A percentile compares a stretch with the other conserved stretches of the same genome.
phyloP scores from a whole-genome alignment of 2,329 filamentous ascomycete species.

The Hymenoscyphus infarciens region DNA sequence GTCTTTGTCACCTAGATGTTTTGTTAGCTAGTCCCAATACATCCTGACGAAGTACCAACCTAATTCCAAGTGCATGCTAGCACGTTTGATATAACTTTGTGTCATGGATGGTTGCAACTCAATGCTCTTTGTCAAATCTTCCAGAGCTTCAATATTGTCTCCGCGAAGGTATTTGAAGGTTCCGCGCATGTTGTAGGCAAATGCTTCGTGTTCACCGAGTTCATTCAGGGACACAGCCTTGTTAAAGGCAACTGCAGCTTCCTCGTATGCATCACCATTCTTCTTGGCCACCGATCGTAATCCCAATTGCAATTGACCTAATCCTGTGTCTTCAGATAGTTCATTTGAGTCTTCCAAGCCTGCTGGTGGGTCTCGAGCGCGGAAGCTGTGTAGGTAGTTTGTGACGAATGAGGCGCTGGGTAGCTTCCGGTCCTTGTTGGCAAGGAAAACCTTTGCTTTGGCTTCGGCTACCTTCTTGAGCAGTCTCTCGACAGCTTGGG shows the following conservation, averaged over 20 bases:
- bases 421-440: constrained; percentile 74
- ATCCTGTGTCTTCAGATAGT: constrained; percentile 71
- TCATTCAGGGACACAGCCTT: constrained; percentile 80
- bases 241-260: constrained; percentile 81
- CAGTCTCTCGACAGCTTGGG: constrained; percentile 84
- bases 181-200: constrained; percentile 93
- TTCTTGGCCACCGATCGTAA: constrained; percentile 77
- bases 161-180: constrained; percentile 93
- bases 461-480: constrained; percentile 96
- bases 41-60: constrained; percentile 48
- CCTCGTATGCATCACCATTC: constrained; percentile 87
- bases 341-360: constrained; percentile 82
- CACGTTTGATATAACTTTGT: constrained; percentile 98
- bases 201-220: constrained; percentile 77
- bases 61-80: constrained; percentile 94
- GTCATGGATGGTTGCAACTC: constrained; percentile 84
- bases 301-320: constrained; percentile 81
- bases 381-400: constrained; percentile 99
- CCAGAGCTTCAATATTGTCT: constrained; percentile 76
- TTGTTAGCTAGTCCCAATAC: constrained; percentile 32
- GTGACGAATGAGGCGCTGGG: constrained; percentile 95
- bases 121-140: constrained; percentile 88
- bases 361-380: constrained; percentile 71
- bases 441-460: constrained; percentile 87
- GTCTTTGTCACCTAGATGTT: constrained; percentile 66